These are phyloP conservation scores for Ilyonectria mors-panacis DNA, from an alignment of 2,329 filamentous ascomycete species.

Conservation along the genomic window DNA sequence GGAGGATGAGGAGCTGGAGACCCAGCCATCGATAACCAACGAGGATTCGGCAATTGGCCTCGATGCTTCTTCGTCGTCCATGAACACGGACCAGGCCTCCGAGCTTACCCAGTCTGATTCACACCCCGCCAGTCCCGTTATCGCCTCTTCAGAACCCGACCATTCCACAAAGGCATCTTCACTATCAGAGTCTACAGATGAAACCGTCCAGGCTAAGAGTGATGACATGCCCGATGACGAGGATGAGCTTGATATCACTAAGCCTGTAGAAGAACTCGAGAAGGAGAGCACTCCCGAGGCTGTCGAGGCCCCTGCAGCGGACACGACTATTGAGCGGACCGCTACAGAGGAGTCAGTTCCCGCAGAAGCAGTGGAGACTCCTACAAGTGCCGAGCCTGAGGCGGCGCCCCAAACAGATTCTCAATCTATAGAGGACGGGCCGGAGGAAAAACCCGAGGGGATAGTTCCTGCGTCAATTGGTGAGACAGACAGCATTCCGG, in stretches of 20 bases:
- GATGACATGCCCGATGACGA: conserved; percentile 39
- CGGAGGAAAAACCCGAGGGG: conserved; percentile 20
- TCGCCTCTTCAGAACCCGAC: conserved; percentile 67
- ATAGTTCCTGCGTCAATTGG: conserved; percentile 35
- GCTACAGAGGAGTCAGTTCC: conserved; percentile 20
- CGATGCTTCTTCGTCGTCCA: conserved; percentile 59
- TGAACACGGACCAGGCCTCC: conserved; percentile 62
- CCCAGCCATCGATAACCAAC: conserved; percentile 57
- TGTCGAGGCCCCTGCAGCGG: conserved; percentile 6
- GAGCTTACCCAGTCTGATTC: conserved; percentile 69
- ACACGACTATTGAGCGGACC: conserved; percentile 4
- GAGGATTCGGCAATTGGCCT: conserved; percentile 71
- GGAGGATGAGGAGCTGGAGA: conserved; percentile 45
- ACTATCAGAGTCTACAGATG: conserved; percentile 74
- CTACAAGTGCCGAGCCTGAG: conserved; percentile 4
- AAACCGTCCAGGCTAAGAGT: conserved; percentile 63
- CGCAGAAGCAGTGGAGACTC: conserved; percentile 2
- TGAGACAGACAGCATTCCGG: conserved; percentile 41
- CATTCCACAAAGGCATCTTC: conserved; percentile 76
- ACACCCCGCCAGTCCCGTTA: conserved; percentile 69
- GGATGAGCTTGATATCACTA: conserved; percentile 18
- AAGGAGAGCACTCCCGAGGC: conserved; percentile 18
- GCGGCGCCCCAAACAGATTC: conserved; percentile 15
- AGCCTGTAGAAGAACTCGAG: conserved; percentile 7
- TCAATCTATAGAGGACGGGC: conserved; percentile 11